Percentiles rank a stretch among this genome's conserved stretches.
Evolutionary conservation across 495 filamentous ascomycete species (phyloP).

Genomic region (Penicillium egyptiacum): DNA sequence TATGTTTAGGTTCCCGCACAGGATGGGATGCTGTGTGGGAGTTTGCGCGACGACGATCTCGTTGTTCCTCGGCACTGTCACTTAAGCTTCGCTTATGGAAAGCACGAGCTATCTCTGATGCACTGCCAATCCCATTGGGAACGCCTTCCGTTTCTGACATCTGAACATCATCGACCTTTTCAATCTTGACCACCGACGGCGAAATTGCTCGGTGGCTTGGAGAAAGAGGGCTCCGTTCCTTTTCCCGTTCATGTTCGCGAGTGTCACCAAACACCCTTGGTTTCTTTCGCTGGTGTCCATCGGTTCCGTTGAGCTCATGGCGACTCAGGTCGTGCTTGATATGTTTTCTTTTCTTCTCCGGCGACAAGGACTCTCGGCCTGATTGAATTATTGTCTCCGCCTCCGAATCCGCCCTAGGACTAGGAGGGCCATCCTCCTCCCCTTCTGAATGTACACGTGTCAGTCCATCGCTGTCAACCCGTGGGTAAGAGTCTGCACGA

Average conservation of each 20-base stretch:
- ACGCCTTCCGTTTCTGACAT: conserved; percentile 26
- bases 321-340: conserved; percentile 63
- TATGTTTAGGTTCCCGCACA: conserved; percentile 29
- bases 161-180: conserved; percentile 36
- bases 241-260: conserved; percentile 17
- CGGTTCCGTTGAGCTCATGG: conserved; percentile 32
- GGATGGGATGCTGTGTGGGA: conserved; percentile 24
- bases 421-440: conserved; percentile 37
- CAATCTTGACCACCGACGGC: conserved; percentile 38
- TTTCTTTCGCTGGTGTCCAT: conserved; percentile 54
- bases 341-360: conserved; percentile 64
- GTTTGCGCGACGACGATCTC: conserved; percentile 26
- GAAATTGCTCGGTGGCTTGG: conserved; percentile 32
- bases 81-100: conserved; percentile 47
- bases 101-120: conserved; percentile 20
- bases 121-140: conserved; percentile 17
- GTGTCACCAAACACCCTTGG: conserved; percentile 32
- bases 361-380: conserved; percentile 67
- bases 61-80: conserved; percentile 41
- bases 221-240: conserved; percentile 29
- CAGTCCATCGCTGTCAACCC: conserved; percentile 23
- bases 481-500: conserved; percentile 20
- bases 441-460: conserved; percentile 27
- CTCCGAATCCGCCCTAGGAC: conserved; percentile 64
- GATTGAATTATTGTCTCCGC: conserved; percentile 79